A percentile compares a stretch with the other conserved stretches of the same genome.
Conservation (phyloP, 345 rosid genomes). For the Eucalyptus regnans region DNA sequence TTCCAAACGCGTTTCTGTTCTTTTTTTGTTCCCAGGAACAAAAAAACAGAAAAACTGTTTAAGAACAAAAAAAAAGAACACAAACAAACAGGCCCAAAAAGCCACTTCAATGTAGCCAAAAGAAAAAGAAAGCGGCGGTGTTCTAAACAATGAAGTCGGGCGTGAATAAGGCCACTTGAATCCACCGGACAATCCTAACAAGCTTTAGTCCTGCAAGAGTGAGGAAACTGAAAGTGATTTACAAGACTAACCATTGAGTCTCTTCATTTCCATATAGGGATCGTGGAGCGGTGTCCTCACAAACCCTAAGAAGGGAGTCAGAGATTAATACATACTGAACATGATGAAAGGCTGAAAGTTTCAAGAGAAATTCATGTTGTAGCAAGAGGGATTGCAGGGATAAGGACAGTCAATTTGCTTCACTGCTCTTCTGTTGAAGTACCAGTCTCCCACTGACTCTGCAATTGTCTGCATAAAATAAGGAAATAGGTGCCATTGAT, state of each 20-base stretch:
- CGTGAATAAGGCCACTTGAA: not conserved
- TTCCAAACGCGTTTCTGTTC: too few relatives aligned
- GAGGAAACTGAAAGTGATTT: not conserved
- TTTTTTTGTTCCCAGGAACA: too few relatives aligned
- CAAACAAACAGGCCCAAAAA: too few relatives aligned
- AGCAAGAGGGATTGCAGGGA: conserved; percentile 88
- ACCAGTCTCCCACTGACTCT: conserved; percentile 86
- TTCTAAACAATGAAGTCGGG: not conserved
- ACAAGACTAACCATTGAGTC: not conserved
- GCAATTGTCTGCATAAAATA: conserved; percentile 55
- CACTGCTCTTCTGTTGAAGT: conserved; percentile 37
- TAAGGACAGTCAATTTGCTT: conserved; percentile 80
- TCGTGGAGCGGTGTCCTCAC: not conserved
- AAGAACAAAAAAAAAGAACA: too few relatives aligned
- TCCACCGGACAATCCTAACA: not conserved
- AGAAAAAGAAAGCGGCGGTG: not conserved
- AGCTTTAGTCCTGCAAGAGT: not conserved
- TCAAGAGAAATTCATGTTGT: conserved; percentile 35
- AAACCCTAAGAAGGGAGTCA: not conserved
- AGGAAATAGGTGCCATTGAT: not conserved
- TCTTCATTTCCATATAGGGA: not conserved
- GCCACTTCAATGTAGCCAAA: not conserved
- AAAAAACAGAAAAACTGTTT: too few relatives aligned
- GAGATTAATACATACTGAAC: not conserved
- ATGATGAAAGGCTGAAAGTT: not conserved